phyloP scores from a whole-genome alignment of 176 grass and related monocot species.

The Carex kokanica region DNA sequence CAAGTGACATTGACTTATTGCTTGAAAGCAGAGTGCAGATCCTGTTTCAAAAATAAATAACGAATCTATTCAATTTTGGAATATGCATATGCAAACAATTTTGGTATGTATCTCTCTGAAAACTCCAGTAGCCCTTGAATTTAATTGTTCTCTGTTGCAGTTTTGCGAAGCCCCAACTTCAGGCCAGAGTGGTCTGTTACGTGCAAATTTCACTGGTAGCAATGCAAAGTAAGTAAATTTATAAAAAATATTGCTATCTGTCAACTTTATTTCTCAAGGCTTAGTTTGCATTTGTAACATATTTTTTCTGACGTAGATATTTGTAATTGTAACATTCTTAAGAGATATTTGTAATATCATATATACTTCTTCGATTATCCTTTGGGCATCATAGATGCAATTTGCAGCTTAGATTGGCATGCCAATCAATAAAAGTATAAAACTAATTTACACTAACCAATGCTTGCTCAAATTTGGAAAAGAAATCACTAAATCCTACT shows the following conservation, averaged over 20 bases:
- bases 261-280: background rate
- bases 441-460: background rate
- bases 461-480: background rate
- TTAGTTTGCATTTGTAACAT: background rate
- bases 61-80: background rate
- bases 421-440: background rate
- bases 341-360: background rate
- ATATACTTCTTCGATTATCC: background rate
- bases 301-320: background rate
- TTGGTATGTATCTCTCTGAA: background rate
- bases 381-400: background rate
- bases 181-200: conserved; percentile 57
- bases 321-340: background rate
- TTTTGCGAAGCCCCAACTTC: conserved; percentile 41
- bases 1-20: background rate
- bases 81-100: conserved; percentile 24
- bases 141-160: background rate
- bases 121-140: background rate
- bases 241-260: background rate
- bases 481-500: background rate
- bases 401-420: background rate
- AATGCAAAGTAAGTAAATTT: background rate
- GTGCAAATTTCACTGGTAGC: conserved; percentile 36
- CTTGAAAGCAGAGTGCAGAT: background rate
- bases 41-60: background rate